Conservation (phyloP, 495 filamentous ascomycete genomes). For the Podospora didyma region DNA sequence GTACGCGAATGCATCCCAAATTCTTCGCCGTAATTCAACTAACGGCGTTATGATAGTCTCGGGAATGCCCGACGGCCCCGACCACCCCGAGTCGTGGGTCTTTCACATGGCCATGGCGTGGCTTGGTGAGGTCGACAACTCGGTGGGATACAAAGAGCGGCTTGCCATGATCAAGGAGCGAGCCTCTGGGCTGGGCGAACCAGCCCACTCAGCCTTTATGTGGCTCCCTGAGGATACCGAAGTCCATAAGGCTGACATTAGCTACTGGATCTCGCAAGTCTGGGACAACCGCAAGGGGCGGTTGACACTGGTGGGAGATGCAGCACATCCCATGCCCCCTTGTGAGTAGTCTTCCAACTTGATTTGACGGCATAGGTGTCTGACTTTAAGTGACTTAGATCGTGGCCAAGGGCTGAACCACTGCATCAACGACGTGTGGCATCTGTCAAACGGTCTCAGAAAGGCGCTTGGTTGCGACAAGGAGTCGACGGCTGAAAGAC, state of each 20-base stretch:
- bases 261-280: neutral
- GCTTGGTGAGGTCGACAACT: neutral
- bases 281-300: conserved; percentile 2
- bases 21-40: neutral
- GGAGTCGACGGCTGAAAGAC: neutral
- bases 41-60: neutral
- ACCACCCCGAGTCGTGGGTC: neutral
- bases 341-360: neutral
- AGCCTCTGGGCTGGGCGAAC: neutral
- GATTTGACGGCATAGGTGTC: neutral
- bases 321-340: neutral
- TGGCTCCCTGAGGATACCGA: neutral
- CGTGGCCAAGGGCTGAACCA: neutral
- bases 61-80: neutral
- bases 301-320: neutral
- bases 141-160: neutral
- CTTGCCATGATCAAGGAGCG: neutral
- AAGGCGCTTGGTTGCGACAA: neutral
- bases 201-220: neutral
- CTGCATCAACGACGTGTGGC: neutral
- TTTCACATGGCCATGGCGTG: neutral
- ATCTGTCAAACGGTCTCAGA: neutral
- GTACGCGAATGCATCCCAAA: neutral
- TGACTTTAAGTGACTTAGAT: neutral
- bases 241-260: neutral